A percentile compares a stretch with the other conserved stretches of the same genome.
These are phyloP conservation scores for Sarocladium kiliense DNA, from an alignment of 2,329 filamentous ascomycete genomes.

Conservation along the genomic window DNA sequence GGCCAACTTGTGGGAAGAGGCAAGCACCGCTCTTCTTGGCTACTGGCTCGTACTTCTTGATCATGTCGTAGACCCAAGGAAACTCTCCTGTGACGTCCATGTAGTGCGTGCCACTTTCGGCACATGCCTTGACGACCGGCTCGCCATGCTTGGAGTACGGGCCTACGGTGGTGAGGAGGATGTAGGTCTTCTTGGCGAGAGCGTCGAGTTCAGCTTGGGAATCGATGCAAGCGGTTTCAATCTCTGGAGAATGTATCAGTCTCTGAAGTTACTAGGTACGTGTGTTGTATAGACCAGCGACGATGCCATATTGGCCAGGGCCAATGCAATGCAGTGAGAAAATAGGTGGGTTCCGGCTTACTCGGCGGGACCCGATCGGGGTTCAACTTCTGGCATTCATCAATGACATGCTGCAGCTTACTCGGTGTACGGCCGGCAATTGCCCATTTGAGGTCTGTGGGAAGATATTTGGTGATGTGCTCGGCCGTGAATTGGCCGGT, in stretches of 20 bases:
- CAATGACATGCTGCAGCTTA: conserved; percentile 66
- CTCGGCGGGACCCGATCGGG: conserved; percentile 66
- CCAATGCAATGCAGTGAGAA: neutral
- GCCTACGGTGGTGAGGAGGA: conserved; percentile 55
- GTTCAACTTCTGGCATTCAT: conserved; percentile 61
- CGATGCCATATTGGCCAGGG: neutral
- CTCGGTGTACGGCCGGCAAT: conserved; percentile 74
- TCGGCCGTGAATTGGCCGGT: conserved; percentile 75
- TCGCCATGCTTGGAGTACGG: conserved; percentile 55
- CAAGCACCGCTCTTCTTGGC: conserved; percentile 51
- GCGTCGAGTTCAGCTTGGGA: conserved; percentile 38
- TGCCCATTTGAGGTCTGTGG: conserved; percentile 80
- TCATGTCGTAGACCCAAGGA: conserved; percentile 54
- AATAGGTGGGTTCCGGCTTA: conserved; percentile 29
- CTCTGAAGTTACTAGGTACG: no score
- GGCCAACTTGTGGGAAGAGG: conserved; percentile 55
- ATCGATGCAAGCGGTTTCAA: conserved; percentile 47
- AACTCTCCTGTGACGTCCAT: conserved; percentile 59
- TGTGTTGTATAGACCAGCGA: no score
- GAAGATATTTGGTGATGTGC: conserved; percentile 64
- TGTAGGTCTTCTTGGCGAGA: conserved; percentile 50
- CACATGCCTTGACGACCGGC: conserved; percentile 55
- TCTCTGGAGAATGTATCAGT: conserved; percentile 27
- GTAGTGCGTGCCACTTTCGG: conserved; percentile 59
- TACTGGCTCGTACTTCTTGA: conserved; percentile 48